Evolutionary conservation across 1,139 yeast species (phyloP).

Genomic region (Scheffersomyces quercinus): DNA sequence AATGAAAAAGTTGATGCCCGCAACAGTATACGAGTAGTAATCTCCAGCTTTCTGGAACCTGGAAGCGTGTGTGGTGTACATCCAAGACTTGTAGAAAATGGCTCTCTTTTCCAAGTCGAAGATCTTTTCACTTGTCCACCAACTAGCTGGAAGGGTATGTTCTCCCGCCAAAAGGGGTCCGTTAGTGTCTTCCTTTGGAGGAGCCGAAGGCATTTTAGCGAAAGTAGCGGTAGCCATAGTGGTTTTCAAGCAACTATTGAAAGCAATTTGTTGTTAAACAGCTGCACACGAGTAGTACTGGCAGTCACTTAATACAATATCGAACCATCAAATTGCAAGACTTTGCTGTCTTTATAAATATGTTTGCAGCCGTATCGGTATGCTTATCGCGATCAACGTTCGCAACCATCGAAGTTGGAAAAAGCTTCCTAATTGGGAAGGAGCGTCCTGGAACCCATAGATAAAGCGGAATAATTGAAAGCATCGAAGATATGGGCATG

Average conservation of each 20-base stretch:
- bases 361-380: too few species aligned
- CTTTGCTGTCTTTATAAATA: too few species aligned
- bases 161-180: constrained; percentile 42
- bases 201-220: constrained; percentile 19
- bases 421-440: too few species aligned
- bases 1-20: constrained; percentile 57
- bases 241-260: constrained; percentile 2
- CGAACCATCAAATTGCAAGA: too few species aligned
- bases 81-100: constrained; percentile 57
- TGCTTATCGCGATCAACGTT: too few species aligned
- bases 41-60: constrained; percentile 59
- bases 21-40: constrained; percentile 48
- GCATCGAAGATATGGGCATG: too few species aligned
- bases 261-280: too few species aligned
- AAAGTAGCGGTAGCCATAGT: constrained; percentile 14
- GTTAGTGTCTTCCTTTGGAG: constrained; percentile 23
- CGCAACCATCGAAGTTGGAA: too few species aligned
- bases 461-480: too few species aligned
- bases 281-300: too few species aligned
- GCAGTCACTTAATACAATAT: too few species aligned
- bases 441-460: too few species aligned
- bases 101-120: constrained; percentile 59
- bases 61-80: constrained; percentile 50
- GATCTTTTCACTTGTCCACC: constrained; percentile 63
- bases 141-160: constrained; percentile 63